phyloP scores from a whole-genome alignment of 2,329 filamentous ascomycete genomes.

The Thielaviopsis musarum region DNA sequence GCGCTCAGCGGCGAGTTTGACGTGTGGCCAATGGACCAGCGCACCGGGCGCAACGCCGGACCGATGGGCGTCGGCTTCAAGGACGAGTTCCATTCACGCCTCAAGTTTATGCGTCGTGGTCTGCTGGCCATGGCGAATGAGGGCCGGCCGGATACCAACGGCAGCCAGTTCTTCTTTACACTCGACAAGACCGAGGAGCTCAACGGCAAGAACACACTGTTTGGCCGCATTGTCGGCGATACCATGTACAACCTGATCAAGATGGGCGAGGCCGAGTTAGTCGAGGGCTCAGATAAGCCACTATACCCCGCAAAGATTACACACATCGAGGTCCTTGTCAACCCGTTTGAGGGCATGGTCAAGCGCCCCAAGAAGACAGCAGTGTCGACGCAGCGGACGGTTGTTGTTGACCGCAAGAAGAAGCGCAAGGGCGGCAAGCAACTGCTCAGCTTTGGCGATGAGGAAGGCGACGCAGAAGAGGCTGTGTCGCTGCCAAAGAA shows the following conservation, averaged over 20 bases:
- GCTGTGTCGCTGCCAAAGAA: constrained; percentile 48
- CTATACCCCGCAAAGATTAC: constrained; percentile 72
- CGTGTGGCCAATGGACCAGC: constrained; percentile 51
- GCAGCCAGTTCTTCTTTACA: constrained; percentile 95
- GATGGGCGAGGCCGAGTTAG: constrained; percentile 76
- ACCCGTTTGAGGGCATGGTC: constrained; percentile 69
- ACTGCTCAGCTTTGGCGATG: constrained; percentile 61
- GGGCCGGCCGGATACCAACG: constrained; percentile 60
- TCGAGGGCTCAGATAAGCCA: constrained; percentile 63
- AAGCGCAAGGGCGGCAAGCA: constrained; percentile 64
- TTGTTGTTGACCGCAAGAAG: constrained; percentile 34
- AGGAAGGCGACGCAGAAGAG: constrained; percentile 39
- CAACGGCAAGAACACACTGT: constrained; percentile 80
- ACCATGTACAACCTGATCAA: constrained; percentile 93
- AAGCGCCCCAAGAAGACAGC: constrained; percentile 35
- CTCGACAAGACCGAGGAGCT: constrained; percentile 71
- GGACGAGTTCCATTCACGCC: constrained; percentile 80
- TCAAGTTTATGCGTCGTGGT: constrained; percentile 85
- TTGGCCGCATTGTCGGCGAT: constrained; percentile 80
- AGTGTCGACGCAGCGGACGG: constrained; percentile 23
- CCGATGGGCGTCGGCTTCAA: constrained; percentile 43
- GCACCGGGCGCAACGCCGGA: constrained; percentile 43
- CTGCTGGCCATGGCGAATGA: constrained; percentile 94
- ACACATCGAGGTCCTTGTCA: constrained; percentile 57
- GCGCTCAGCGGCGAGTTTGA: constrained; percentile 57